Base-by-base conservation (phyloP, 2,329 filamentous ascomycete genomes). In the Diaporthe velutina region DNA sequence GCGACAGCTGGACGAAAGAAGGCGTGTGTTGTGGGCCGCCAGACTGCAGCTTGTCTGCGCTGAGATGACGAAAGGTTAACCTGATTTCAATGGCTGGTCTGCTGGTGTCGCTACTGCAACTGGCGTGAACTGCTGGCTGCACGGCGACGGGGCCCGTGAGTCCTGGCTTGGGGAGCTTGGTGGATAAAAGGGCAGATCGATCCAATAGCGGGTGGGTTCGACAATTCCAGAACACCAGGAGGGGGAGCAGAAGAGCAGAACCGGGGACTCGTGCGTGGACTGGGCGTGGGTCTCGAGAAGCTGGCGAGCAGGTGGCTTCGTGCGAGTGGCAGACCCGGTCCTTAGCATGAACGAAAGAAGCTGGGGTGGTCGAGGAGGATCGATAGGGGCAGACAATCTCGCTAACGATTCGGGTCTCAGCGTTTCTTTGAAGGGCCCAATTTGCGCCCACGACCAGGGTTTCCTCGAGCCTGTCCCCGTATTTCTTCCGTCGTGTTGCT, bases 381-480 rank as follows among this genome's bases (percentile, higher is more conserved):
- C 50, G 74, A 83, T 82, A 81, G 81, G 80, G 79, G 80, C 76
- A 76, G 79, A 80, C 81, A 85, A 85, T 85, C 79, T 85, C 84
- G 83, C 83, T 85, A 85, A 83, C 78, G 80, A 79, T 78, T 79
- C 79, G 79, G 78, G 79, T 79, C 72, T 78, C 73, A 76, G 75
- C 77, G 79, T 79, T 76, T 77, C 78, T 79, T 76, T 76, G 71
- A 77, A 76, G 77, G 70, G 35, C 66, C 73, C 79, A 82, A 81
- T 80, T 82, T 82, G 80, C 77, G 78, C 75, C 75, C 60, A 58
- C 64, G 74, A 76, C 78, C 77, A 75, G 78, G 79, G 76, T 64
- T 64, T 57, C 45, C 48, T 73, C 68, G 61, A 68, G 71, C 67
- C 25, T 40, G 57, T 58, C 58, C 67, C 73, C 68, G 68, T 75